Percentiles rank a stretch among this genome's conserved stretches.
Conservation (phyloP, 768 basidiomycete genomes). For the Hebeloma cylindrosporum region DNA sequence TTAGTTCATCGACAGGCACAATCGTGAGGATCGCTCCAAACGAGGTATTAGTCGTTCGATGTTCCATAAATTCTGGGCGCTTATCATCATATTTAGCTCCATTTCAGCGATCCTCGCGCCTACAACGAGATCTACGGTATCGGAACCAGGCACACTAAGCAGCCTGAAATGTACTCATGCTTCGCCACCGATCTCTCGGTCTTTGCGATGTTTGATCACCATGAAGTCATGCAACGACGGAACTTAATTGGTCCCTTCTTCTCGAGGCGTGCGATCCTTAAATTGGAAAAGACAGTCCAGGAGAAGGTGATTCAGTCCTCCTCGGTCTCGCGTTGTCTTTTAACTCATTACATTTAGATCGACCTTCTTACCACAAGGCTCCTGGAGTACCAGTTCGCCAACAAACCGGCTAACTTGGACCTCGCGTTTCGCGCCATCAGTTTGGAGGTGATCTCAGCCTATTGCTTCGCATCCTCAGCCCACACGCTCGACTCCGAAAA, state of each 20-base stretch:
- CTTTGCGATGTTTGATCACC: conserved; percentile 34
- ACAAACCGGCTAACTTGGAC: conserved; percentile 33
- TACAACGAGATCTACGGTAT: conserved; percentile 43
- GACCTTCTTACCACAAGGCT: conserved; percentile 32
- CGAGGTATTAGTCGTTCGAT: conserved; percentile 28
- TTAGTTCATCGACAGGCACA: conserved; percentile 25
- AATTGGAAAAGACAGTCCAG: conserved; percentile 36
- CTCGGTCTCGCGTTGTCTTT: not conserved
- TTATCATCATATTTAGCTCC: conserved; percentile 30
- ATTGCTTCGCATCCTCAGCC: conserved; percentile 37
- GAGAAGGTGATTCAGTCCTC: conserved; percentile 31
- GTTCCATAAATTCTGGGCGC: not conserved
- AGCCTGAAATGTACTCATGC: conserved; percentile 34
- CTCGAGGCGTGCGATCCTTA: conserved; percentile 38
- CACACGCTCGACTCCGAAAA: conserved; percentile 28
- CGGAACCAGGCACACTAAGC: conserved; percentile 36
- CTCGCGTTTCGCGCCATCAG: conserved; percentile 39
- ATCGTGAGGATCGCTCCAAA: conserved; percentile 40
- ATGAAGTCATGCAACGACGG: conserved; percentile 34
- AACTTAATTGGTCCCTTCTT: conserved; percentile 41
- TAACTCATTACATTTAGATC: conserved; percentile 23
- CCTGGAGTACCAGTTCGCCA: conserved; percentile 20
- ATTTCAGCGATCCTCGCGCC: conserved; percentile 40
- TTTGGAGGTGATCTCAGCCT: conserved; percentile 40
- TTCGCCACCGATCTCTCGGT: conserved; percentile 39